phyloP scores from a whole-genome alignment of 202 grass and related monocot species.

The Zoysia matrella region DNA sequence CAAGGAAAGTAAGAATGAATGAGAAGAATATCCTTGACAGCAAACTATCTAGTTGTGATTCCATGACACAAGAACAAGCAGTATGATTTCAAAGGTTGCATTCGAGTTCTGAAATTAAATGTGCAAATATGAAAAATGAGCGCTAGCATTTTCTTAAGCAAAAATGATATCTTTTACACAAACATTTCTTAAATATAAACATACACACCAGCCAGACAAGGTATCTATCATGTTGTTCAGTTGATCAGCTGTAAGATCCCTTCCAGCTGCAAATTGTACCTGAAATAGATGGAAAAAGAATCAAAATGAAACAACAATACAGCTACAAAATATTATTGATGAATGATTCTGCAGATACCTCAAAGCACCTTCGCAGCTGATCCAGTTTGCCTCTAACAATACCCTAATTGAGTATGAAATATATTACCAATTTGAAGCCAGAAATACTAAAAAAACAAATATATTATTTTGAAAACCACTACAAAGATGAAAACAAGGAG shows the following conservation, averaged over 20 bases:
- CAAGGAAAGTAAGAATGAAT: neutral
- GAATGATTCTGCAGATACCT: constrained; percentile 50
- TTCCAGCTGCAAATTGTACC: constrained; percentile 98
- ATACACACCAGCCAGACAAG: constrained; percentile 80
- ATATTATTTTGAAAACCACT: constrained; percentile 11
- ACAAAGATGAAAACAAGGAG: neutral
- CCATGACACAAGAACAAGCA: neutral
- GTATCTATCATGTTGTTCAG: constrained; percentile 88
- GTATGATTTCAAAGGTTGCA: constrained; percentile 13
- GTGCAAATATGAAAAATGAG: constrained; percentile 19
- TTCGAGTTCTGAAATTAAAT: neutral
- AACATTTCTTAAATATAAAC: constrained; percentile 26
- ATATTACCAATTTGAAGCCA: constrained; percentile 34
- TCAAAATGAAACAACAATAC: neutral
- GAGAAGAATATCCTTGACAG: neutral
- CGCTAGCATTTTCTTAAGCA: constrained; percentile 10
- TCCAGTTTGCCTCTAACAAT: constrained; percentile 98
- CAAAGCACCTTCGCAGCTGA: constrained; percentile 92
- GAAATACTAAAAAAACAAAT: constrained; percentile 15
- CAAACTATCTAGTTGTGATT: neutral
- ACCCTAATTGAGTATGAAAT: constrained; percentile 53
- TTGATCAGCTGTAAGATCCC: constrained; percentile 90
- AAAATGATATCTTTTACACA: constrained; percentile 1
- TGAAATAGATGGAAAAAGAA: constrained; percentile 41
- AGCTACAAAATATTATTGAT: constrained; percentile 9